Base-by-base conservation (phyloP, 345 rosid genomes). In the Ceriops decandra region DNA sequence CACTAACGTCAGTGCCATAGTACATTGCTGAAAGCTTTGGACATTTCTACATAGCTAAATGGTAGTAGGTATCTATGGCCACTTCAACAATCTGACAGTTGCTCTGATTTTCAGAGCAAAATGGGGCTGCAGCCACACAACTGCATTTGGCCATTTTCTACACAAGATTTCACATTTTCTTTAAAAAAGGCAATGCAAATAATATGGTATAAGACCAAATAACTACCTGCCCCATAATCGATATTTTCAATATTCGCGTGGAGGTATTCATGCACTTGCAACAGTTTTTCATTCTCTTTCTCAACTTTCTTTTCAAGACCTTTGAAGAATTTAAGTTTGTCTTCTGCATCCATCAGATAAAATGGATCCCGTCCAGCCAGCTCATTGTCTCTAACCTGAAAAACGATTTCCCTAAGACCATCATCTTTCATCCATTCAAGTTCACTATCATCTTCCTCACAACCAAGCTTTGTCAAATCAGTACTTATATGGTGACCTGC, bases 381-480 rank as follows among this genome's bases (percentile, higher is more conserved):
- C 78, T 92, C 98, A 74, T 92, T 92, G 21, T 90, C 98, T 74
- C 90, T 91, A 63, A 92, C 98, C 82, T 38, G 88, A 71, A 87
- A 92, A 76, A 92, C 96, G 72, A 90, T 85, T 49, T 86, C 89
- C 68, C 87, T 77, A 64, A 92, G 91, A 73, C 66, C 82, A 67
- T 92, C 91, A 70, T 90, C 96, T 67, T 85, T 84, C 95, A 92
- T 90, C 98, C 98, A 92, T 59, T 88, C 93, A 33, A 90, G 80
- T 75, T 88, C 96, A 79, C 79, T 75, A 58, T 78, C 84, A 72
- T 83, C 86, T 53, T 74, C 85, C 67, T 51, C 72, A 51, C 70
- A 73, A 72, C 74, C 75, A 81, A 90, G 81, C 67, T 82, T 76
- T 62, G 78, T 56, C 64, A 83, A 76, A 57, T 82, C 85, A 30